Percentiles rank a stretch among this genome's conserved stretches.
Evolutionary conservation across 2,329 filamentous ascomycete genomes (phyloP).

Genomic region (Beauveria brongniartii): DNA sequence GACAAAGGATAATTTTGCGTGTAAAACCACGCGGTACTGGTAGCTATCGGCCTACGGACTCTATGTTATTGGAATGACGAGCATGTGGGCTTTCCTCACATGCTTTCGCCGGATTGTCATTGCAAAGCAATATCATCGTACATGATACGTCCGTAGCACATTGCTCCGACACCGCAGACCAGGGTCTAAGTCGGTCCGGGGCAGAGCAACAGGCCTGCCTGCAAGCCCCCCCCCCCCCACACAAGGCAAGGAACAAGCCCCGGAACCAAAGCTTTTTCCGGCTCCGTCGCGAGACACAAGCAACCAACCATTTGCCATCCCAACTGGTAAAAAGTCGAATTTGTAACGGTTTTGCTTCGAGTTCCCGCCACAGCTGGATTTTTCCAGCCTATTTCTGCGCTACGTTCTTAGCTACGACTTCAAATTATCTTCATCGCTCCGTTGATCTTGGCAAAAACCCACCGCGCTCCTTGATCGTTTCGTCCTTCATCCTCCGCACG

Average conservation of each 20-base stretch:
- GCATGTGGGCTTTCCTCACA: too few relatives aligned
- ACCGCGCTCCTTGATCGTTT: too few relatives aligned
- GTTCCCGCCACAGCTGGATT: background rate
- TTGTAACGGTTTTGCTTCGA: background rate
- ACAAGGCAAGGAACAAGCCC: background rate
- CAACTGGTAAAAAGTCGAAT: background rate
- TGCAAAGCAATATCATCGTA: too few relatives aligned
- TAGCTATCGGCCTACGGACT: too few relatives aligned
- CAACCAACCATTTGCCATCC: background rate
- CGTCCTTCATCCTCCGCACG: background rate
- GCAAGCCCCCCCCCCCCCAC: background rate
- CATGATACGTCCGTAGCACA: background rate
- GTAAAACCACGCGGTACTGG: too few relatives aligned
- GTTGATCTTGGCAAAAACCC: background rate
- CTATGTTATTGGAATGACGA: too few relatives aligned
- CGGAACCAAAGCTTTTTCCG: constrained; percentile 6
- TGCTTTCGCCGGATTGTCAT: too few relatives aligned
- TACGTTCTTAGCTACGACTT: background rate
- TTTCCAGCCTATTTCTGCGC: background rate
- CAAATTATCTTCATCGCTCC: too few relatives aligned
- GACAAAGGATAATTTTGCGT: too few relatives aligned
- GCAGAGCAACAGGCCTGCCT: background rate
- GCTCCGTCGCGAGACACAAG: background rate
- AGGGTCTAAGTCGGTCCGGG: background rate
- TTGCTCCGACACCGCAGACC: constrained; percentile 6